Evolutionary conservation across 768 basidiomycete species (phyloP).

Genomic region (Rhizopogon sp.): DNA sequence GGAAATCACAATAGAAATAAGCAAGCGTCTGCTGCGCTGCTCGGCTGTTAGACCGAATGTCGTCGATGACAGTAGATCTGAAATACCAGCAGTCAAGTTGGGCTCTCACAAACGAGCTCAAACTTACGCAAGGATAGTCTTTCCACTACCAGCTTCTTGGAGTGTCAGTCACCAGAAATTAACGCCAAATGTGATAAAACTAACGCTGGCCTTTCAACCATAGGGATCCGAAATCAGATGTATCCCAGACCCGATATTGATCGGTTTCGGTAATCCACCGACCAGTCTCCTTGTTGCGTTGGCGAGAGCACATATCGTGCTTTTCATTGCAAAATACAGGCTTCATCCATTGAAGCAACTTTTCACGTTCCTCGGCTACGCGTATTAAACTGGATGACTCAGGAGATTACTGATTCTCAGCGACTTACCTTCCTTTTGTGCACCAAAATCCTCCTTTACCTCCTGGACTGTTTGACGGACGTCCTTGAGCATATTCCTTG

Average conservation of each 20-base stretch:
- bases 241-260: background rate
- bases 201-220: background rate
- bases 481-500: background rate
- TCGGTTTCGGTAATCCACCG: background rate
- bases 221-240: background rate
- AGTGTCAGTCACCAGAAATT: background rate
- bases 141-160: background rate
- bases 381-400: background rate
- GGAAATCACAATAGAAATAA: conserved; percentile 20
- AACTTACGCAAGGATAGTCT: background rate
- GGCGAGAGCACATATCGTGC: background rate
- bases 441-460: background rate
- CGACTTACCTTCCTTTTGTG: background rate
- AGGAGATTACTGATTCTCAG: no score
- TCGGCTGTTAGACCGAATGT: background rate
- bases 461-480: background rate
- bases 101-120: background rate
- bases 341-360: background rate
- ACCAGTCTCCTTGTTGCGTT: background rate
- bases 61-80: conserved; percentile 11
- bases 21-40: conserved; percentile 1
- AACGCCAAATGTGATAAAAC: background rate
- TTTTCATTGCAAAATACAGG: background rate
- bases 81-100: background rate
- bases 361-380: background rate